Percentiles rank a stretch among this genome's conserved stretches.
These are phyloP conservation scores for Penicillium brasilianum DNA, from an alignment of 2,329 filamentous ascomycete species.

Conservation along the genomic window DNA sequence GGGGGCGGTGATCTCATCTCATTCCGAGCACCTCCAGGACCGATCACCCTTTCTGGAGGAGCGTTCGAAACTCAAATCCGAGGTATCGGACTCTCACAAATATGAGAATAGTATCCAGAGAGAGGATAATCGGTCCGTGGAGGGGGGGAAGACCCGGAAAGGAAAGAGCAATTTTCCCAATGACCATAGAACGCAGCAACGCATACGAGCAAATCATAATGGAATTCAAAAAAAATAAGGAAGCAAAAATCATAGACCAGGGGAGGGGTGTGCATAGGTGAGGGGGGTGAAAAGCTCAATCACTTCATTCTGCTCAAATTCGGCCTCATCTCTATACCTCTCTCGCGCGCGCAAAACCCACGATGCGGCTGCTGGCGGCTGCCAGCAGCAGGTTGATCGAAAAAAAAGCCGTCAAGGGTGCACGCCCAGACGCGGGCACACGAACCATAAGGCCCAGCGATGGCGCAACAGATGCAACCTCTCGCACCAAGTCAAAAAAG, in stretches of 20 bases:
- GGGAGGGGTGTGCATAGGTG: neutral
- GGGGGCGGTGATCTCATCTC: conserved; percentile 26
- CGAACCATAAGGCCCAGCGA: conserved; percentile 37
- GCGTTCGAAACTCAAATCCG: neutral
- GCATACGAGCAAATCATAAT: conserved; percentile 12
- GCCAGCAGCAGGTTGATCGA: neutral
- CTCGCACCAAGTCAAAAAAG: conserved; percentile 28
- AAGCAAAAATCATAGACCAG: conserved; percentile 9
- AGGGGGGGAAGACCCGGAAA: neutral
- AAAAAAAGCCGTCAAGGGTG: neutral
- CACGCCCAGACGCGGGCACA: conserved; percentile 20
- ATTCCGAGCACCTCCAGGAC: neutral
- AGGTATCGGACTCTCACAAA: neutral
- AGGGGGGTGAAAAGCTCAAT: neutral
- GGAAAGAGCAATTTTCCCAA: neutral
- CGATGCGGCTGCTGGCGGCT: conserved; percentile 4
- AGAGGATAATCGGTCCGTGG: neutral
- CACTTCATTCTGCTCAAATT: conserved; percentile 4
- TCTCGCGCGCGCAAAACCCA: neutral
- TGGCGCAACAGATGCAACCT: conserved; percentile 43
- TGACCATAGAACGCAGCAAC: neutral
- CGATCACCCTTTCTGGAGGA: neutral
- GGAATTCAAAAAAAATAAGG: neutral
- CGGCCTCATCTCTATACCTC: neutral
- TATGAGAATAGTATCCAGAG: neutral